Conservation (phyloP, 208 protist species). For the Zelonia costaricensis region DNA sequence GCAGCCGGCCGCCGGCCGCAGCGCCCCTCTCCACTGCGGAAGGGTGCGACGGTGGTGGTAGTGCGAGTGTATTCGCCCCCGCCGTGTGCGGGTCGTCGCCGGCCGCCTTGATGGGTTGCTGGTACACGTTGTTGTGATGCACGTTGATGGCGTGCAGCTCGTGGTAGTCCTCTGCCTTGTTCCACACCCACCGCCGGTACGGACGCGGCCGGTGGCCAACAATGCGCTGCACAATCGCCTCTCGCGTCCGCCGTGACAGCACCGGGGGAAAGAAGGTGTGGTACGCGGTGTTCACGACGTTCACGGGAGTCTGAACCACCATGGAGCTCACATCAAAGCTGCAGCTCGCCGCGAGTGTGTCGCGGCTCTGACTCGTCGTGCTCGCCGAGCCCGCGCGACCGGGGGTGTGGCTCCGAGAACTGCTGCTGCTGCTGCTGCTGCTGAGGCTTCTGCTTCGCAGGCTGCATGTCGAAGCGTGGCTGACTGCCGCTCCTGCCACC, state of each 20-base stretch:
- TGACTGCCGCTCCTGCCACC: too few species aligned
- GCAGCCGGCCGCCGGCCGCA: too few species aligned
- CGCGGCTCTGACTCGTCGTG: conserved; percentile 8
- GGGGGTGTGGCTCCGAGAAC: background rate
- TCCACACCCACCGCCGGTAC: conserved; percentile 42
- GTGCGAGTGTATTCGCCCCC: too few species aligned
- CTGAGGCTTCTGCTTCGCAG: too few species aligned
- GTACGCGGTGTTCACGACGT: conserved; percentile 38
- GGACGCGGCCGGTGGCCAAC: conserved; percentile 30
- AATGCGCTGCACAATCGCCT: conserved; percentile 40
- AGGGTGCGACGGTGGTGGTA: too few species aligned
- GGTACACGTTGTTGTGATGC: conserved; percentile 31
- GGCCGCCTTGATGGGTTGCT: too few species aligned
- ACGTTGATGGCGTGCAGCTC: conserved; percentile 29
- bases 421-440: background rate
- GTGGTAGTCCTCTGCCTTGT: conserved; percentile 33
- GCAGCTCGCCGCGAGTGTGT: background rate
- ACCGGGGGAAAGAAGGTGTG: conserved; percentile 59
- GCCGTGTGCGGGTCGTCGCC: too few species aligned
- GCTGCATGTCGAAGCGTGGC: too few species aligned
- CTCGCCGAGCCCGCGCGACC: background rate
- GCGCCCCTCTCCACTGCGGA: too few species aligned
- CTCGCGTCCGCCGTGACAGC: conserved; percentile 17
- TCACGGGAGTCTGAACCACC: conserved; percentile 14
- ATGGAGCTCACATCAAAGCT: background rate